Conservation (phyloP, 2,329 filamentous ascomycete genomes). For the Sporothrix brunneoviolacea region DNA sequence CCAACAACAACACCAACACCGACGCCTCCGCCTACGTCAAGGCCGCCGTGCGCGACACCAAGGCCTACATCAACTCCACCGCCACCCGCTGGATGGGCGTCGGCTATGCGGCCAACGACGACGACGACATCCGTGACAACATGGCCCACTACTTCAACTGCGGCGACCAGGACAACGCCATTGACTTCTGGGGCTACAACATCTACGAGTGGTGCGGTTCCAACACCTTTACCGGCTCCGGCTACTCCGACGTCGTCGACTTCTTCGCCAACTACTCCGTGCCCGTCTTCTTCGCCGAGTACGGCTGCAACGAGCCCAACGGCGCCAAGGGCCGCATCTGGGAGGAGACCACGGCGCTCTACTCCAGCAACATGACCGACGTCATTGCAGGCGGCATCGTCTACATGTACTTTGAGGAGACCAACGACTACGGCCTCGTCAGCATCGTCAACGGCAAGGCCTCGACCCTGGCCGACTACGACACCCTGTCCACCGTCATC, state of each 20-base stretch:
- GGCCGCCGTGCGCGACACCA: conserved; percentile 92
- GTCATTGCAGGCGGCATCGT: conserved; percentile 96
- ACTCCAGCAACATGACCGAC: conserved; percentile 68
- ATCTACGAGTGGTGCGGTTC: conserved; percentile 99
- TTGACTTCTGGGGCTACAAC: conserved; percentile 99
- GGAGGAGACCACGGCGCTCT: conserved; percentile 78
- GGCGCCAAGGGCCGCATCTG: conserved; percentile 66
- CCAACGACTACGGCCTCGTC: conserved; percentile 81
- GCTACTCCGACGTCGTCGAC: conserved; percentile 73
- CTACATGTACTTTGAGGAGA: conserved; percentile 96
- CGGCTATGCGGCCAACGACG: conserved; percentile 94
- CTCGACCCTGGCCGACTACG: conserved; percentile 67
- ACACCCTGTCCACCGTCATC: conserved; percentile 63
- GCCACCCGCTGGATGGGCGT: conserved; percentile 76
- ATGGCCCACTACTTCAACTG: conserved; percentile 96
- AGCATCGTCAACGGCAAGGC: conserved; percentile 50
- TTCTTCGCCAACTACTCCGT: conserved; percentile 89
- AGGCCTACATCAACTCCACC: conserved; percentile 82
- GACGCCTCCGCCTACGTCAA: conserved; percentile 90
- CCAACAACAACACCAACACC: conserved; percentile 84
- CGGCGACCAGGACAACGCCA: conserved; percentile 56
- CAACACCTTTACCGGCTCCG: conserved; percentile 68
- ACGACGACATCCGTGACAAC: conserved; percentile 70
- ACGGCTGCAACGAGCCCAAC: conserved; percentile 74
- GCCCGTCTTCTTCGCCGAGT: conserved; percentile 97